Evolutionary conservation across 495 filamentous ascomycete genomes (phyloP).

Genomic region (Astrothelium macrocarpum): DNA sequence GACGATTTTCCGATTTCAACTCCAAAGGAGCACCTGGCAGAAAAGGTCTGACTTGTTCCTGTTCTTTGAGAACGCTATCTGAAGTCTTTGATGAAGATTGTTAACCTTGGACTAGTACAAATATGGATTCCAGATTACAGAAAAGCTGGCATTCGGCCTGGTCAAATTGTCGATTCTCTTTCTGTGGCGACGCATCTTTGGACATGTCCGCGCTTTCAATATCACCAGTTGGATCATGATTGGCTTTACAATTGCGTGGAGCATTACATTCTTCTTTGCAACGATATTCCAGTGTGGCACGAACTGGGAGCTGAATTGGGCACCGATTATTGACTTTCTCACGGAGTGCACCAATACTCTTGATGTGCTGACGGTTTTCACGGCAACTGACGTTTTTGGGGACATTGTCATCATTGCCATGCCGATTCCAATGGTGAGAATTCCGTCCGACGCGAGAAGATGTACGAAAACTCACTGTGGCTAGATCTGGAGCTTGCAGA

Average conservation of each 20-base stretch:
- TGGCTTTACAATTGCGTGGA: not conserved
- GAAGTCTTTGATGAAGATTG: too few relatives aligned
- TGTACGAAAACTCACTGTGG: too few relatives aligned
- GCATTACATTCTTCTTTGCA: not conserved
- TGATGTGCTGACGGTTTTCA: not conserved
- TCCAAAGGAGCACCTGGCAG: not conserved
- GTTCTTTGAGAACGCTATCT: too few relatives aligned
- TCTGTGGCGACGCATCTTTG: not conserved
- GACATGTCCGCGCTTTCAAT: not conserved
- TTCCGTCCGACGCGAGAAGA: too few relatives aligned
- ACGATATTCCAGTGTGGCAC: not conserved
- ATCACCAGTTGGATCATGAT: not conserved
- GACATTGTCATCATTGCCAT: not conserved
- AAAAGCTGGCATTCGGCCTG: not conserved
- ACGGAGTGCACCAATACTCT: not conserved
- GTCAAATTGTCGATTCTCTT: not conserved
- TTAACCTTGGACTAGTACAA: too few relatives aligned
- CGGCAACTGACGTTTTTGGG: not conserved
- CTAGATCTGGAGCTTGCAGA: not conserved
- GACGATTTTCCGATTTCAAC: not conserved
- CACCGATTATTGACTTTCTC: not conserved
- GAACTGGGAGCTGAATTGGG: not conserved
- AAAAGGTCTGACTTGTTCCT: too few relatives aligned
- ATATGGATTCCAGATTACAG: not conserved
- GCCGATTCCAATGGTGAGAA: not conserved